phyloP scores from a whole-genome alignment of 768 basidiomycete species.

The Amanita exitialis region DNA sequence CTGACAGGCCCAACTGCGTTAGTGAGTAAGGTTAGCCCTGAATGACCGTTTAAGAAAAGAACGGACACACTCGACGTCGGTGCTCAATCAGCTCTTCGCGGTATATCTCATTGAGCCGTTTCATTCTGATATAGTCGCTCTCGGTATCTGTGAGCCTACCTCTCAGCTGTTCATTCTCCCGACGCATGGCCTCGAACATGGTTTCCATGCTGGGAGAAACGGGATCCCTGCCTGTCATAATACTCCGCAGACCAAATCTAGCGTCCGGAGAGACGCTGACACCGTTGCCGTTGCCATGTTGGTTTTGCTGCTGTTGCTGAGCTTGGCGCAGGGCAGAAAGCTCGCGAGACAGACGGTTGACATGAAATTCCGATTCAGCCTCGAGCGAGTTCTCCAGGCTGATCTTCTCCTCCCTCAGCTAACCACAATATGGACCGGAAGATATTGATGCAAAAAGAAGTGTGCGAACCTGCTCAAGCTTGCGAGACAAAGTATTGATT shows the following conservation, averaged over 20 bases:
- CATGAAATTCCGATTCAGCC: constrained; percentile 80
- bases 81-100: constrained; percentile 78
- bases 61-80: constrained; percentile 44
- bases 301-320: constrained; percentile 38
- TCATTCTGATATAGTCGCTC: constrained; percentile 64
- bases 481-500: constrained; percentile 72
- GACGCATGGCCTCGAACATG: constrained; percentile 65
- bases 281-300: constrained; percentile 15
- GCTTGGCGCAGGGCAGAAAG: constrained; percentile 52
- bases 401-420: constrained; percentile 83
- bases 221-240: constrained; percentile 17
- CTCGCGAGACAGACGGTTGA: constrained; percentile 66
- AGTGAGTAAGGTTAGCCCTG: constrained; percentile 6
- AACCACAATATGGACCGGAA: neutral
- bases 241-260: constrained; percentile 19
- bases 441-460: neutral
- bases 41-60: neutral
- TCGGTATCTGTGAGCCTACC: constrained; percentile 63
- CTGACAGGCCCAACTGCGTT: constrained; percentile 57
- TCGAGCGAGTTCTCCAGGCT: constrained; percentile 73
- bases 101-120: constrained; percentile 73
- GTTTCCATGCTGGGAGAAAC: constrained; percentile 37
- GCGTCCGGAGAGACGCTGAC: constrained; percentile 23
- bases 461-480: constrained; percentile 64
- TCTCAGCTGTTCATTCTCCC: constrained; percentile 73